A percentile compares a stretch with the other conserved stretches of the same genome.
Evolutionary conservation across 495 filamentous ascomycete genomes (phyloP).

Genomic region (Daldinia childiae): DNA sequence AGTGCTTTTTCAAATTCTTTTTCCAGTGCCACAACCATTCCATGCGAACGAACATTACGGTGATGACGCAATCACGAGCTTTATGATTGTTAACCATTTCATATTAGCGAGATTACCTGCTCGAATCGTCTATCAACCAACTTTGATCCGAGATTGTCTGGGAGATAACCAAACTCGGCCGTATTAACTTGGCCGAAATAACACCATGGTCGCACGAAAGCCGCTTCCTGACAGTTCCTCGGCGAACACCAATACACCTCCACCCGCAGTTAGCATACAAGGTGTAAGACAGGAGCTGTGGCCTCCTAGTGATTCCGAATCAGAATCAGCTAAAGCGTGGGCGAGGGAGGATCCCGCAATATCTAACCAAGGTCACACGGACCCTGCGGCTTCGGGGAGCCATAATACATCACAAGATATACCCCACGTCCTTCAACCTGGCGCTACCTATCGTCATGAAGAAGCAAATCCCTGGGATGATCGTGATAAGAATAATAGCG

Average conservation of each 20-base stretch:
- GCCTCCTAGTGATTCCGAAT: constrained; percentile 49
- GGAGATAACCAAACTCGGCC: constrained; percentile 17
- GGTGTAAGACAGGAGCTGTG: constrained; percentile 46
- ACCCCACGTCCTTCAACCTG: constrained; percentile 38
- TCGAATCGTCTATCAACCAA: background rate
- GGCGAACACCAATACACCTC: constrained; percentile 36
- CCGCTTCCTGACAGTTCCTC: constrained; percentile 50
- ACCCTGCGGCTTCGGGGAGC: constrained; percentile 16
- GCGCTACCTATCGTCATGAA: constrained; percentile 28
- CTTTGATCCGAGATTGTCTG: background rate
- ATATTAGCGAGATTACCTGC: constrained; percentile 18
- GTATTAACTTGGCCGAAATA: constrained; percentile 34
- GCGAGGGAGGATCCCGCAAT: constrained; percentile 33
- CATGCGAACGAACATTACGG: constrained; percentile 1
- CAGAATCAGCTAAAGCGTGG: constrained; percentile 51
- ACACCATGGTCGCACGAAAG: constrained; percentile 49
- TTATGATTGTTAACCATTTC: constrained; percentile 20
- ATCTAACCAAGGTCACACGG: constrained; percentile 23
- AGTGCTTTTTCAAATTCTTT: background rate
- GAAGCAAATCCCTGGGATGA: constrained; percentile 46
- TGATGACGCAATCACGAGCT: constrained; percentile 38
- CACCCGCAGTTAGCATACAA: constrained; percentile 46
- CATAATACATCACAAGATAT: constrained; percentile 37
- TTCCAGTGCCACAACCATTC: background rate
- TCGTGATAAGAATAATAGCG: constrained; percentile 10